Evolutionary conservation across 805 yeast species (phyloP).

Genomic region (Metschnikowia baotianmanensis): DNA sequence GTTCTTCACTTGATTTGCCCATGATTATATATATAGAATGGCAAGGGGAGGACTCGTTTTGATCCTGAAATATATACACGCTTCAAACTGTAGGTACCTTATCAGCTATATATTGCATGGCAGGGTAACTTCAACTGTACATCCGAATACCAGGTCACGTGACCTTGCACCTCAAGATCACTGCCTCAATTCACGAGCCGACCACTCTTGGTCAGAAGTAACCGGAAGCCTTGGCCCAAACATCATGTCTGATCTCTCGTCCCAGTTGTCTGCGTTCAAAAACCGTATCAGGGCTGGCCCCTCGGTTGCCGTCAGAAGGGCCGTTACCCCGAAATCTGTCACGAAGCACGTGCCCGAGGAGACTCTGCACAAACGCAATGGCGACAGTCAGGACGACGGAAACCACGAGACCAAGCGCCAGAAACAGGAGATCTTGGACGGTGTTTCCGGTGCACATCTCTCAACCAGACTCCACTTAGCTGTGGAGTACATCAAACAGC

Average conservation of each 20-base stretch:
- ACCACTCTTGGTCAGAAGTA: conserved; percentile 19
- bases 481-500: conserved; percentile 78
- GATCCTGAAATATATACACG: too few relatives aligned
- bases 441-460: conserved; percentile 56
- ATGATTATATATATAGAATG: too few relatives aligned
- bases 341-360: conserved; percentile 11
- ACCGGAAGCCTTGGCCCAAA: conserved; percentile 15
- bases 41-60: too few relatives aligned
- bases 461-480: conserved; percentile 89
- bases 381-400: conserved; percentile 13
- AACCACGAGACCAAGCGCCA: conserved; percentile 37
- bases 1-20: too few relatives aligned
- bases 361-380: conserved; percentile 15
- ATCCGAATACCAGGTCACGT: conserved; percentile 1
- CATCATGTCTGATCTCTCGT: conserved; percentile 36
- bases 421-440: conserved; percentile 24
- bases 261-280: conserved; percentile 46
- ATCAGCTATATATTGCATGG: too few relatives aligned
- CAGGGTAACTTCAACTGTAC: neutral
- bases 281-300: conserved; percentile 46
- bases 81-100: too few relatives aligned
- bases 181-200: neutral
- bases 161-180: neutral
- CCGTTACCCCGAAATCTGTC: conserved; percentile 25
- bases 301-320: conserved; percentile 30